Conservation (phyloP, 805 yeast species). For the Schizosaccharomyces pombe region DNA sequence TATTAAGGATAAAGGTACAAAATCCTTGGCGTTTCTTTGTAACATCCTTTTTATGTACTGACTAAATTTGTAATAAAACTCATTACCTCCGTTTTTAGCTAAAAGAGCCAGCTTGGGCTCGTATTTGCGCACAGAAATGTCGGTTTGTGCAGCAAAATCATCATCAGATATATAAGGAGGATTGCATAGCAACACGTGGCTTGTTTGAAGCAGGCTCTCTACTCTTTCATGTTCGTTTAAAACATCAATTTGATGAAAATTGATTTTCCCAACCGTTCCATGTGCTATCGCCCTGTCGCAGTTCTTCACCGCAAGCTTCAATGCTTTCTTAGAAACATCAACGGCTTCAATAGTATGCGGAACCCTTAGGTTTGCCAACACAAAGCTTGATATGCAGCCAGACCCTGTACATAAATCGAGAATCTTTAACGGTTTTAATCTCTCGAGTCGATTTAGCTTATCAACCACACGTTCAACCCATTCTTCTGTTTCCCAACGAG, state of each 20-base stretch:
- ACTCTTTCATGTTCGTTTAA: background rate
- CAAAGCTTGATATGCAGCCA: constrained; percentile 55
- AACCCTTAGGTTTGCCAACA: constrained; percentile 12
- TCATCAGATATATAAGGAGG: constrained; percentile 66
- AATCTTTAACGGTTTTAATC: background rate
- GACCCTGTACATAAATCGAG: constrained; percentile 65
- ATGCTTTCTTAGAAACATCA: constrained; percentile 35
- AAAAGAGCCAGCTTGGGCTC: constrained; percentile 67
- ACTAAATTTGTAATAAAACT: constrained; percentile 2
- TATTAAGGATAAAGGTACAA: background rate
- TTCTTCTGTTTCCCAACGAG: constrained; percentile 89
- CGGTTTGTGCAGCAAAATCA: constrained; percentile 18
- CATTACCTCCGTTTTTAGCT: background rate
- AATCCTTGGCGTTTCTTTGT: no score
- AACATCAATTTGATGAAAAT: constrained; percentile 7
- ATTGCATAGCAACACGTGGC: constrained; percentile 49
- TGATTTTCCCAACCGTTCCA: no score
- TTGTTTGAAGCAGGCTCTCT: background rate
- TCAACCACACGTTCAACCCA: constrained; percentile 27
- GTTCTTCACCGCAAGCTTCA: constrained; percentile 28
- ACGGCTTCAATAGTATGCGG: constrained; percentile 18
- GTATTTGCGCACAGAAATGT: constrained; percentile 37
- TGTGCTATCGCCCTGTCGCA: no score
- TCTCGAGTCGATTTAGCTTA: background rate
- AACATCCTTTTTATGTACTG: no score